Percentiles rank a stretch among this genome's conserved stretches.
phyloP scores from a whole-genome alignment of 108 stramenopile species.

The Phaeodactylum tricornutum region DNA sequence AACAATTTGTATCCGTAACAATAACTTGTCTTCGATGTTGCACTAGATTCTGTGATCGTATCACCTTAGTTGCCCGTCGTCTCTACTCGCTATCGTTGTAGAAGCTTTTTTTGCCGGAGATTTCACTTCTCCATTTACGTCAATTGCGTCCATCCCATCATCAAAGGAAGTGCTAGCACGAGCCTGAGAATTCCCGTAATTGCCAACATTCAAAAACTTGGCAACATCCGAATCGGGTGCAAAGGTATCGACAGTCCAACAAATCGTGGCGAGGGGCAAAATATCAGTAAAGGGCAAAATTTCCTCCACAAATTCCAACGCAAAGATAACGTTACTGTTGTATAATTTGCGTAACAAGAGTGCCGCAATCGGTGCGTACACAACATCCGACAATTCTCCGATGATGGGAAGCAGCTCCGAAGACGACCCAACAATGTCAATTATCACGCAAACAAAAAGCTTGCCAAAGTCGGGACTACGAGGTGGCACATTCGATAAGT shows the following conservation, averaged over 20 bases:
- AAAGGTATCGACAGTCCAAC: conserved; percentile 63
- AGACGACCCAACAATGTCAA: conserved; percentile 50
- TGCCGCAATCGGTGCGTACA: conserved; percentile 53
- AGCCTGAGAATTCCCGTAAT: no score
- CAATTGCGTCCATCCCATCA: no score
- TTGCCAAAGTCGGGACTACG: conserved; percentile 58
- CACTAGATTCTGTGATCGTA: no score
- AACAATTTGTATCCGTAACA: no score
- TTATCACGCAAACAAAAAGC: conserved; percentile 42
- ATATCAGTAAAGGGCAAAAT: conserved; percentile 78
- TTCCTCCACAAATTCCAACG: conserved; percentile 63
- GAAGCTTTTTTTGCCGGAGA: no score
- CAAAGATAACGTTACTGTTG: conserved; percentile 48
- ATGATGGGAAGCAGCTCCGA: conserved; percentile 52
- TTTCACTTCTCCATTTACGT: no score
- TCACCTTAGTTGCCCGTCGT: no score
- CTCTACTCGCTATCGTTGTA: no score
- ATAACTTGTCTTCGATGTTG: no score
- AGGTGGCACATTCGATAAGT: background rate
- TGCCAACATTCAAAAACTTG: conserved; percentile 33
- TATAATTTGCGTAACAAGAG: conserved; percentile 35
- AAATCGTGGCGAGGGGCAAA: conserved; percentile 62
- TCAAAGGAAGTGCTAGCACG: no score
- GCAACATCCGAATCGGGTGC: conserved; percentile 41
- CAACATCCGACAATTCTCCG: conserved; percentile 53